Percentiles rank a stretch among this genome's conserved stretches.
Conservation (phyloP, 441 rosid genomes). For the Manihot esculenta region DNA sequence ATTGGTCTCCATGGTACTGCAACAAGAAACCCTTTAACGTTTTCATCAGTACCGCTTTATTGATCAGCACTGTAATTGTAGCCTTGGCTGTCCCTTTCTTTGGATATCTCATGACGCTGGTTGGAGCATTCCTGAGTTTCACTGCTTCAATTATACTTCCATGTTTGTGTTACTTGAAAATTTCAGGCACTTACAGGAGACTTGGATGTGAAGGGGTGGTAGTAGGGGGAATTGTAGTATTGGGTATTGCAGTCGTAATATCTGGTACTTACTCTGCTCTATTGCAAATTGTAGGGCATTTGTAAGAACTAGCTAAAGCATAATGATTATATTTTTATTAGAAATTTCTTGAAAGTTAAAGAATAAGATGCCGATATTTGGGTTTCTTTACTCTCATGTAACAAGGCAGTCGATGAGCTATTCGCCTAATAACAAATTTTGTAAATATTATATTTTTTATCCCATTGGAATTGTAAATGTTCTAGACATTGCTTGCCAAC, state of each 20-base stretch:
- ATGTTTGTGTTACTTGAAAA: constrained; percentile 75
- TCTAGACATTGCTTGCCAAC: too few relatives aligned
- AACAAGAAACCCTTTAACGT: constrained; percentile 38
- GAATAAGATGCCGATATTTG: too few relatives aligned
- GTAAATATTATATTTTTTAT: too few relatives aligned
- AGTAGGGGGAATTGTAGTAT: constrained; percentile 33
- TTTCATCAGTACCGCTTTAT: constrained; percentile 47
- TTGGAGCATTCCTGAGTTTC: constrained; percentile 79
- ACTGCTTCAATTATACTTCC: constrained; percentile 70
- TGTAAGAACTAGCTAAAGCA: constrained; percentile 11
- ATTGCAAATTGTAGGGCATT: constrained; percentile 39
- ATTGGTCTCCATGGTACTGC: constrained; percentile 38
- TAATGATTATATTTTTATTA: neutral
- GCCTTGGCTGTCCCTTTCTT: constrained; percentile 73
- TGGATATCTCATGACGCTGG: constrained; percentile 80
- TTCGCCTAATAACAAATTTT: too few relatives aligned
- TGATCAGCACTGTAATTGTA: constrained; percentile 55
- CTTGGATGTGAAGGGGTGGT: constrained; percentile 42
- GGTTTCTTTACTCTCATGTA: too few relatives aligned
- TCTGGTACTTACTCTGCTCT: constrained; percentile 67
- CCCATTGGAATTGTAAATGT: too few relatives aligned
- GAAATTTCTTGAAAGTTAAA: too few relatives aligned
- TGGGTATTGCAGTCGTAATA: constrained; percentile 40
- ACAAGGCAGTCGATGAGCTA: too few relatives aligned
- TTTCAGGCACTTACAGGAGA: constrained; percentile 49